These are phyloP conservation scores for Trichoderma asperelloides DNA, from an alignment of 495 filamentous ascomycete species.

Conservation along the genomic window DNA sequence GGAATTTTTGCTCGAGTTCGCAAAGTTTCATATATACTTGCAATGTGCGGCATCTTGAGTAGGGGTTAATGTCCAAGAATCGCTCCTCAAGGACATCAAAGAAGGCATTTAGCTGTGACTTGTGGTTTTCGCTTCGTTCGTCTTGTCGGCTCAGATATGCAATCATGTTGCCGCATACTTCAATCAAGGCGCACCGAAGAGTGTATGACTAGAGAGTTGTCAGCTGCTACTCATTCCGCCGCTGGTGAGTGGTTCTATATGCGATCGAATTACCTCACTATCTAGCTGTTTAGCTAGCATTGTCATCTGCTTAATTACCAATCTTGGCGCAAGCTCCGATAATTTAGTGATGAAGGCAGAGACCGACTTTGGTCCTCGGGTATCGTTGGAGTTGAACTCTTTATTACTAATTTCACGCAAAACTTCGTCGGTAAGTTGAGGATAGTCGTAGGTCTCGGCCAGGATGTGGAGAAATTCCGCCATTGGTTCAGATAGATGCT, in stretches of 20 bases:
- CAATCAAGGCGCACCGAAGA: slow-evolving; percentile 84
- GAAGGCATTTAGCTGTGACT: slow-evolving; percentile 89
- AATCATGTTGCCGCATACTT: slow-evolving; percentile 98
- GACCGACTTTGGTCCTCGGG: slow-evolving; percentile 91
- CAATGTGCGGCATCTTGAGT: slow-evolving; percentile 84
- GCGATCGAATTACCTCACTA: slow-evolving; percentile 57
- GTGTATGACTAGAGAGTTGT: slow-evolving; percentile 66
- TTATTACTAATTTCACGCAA: slow-evolving; percentile 91
- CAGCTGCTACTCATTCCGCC: background rate
- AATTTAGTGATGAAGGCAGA: slow-evolving; percentile 90
- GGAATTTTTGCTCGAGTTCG: slow-evolving; percentile 88
- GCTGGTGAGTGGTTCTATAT: background rate
- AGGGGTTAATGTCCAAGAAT: slow-evolving; percentile 94
- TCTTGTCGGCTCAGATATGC: slow-evolving; percentile 82
- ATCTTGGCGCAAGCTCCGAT: slow-evolving; percentile 85
- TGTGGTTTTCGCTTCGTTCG: slow-evolving; percentile 81
- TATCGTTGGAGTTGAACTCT: slow-evolving; percentile 95
- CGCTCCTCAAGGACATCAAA: slow-evolving; percentile 94
- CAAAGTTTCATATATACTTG: slow-evolving; percentile 91
- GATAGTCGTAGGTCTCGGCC: slow-evolving; percentile 94
- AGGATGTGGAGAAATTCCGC: slow-evolving; percentile 96
- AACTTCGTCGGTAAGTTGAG: slow-evolving; percentile 90
- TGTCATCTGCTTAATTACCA: slow-evolving; percentile 97
- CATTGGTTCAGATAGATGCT: slow-evolving; percentile 97
- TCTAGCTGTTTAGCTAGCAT: slow-evolving; percentile 87